Base-by-base conservation (phyloP, 2,329 filamentous ascomycete genomes). In the Drechslera avenae region DNA sequence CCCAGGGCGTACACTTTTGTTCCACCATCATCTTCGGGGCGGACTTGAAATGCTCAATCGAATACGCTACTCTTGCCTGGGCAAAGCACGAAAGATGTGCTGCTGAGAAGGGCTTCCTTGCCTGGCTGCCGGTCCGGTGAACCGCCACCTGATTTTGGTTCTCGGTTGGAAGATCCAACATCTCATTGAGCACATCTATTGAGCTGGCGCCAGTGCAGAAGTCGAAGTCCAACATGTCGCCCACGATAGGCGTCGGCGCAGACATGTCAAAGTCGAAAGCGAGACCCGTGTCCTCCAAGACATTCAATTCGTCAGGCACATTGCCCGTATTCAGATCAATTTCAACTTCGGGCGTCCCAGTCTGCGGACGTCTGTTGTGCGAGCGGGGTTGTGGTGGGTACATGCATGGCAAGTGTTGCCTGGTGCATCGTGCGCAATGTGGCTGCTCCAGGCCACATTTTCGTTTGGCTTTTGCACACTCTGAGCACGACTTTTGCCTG, bases 381-480 rank as follows among this genome's bases (percentile, higher is more conserved):
- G 32, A 12, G 12, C 42, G 34, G 34, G 56, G 57, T 17, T 48
- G 54, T 5, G 52, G 46, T 30, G 64, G 64, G 34, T 84, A 85
- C 4, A 73, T 62, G 66, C 83, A 86, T 0, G 63, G 41, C 1
- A 84, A 64, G 1, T 71, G 68, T 21, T 81, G 76, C 48, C 78
- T 77, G 0, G 69, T 63, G 61, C 83, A 86, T 35, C 83, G 76
- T 13, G 77, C 67, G 58, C 83, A 86, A 10, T 75, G 63, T 2
- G 83, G 83, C 12, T 76, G 63, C 14, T 74, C 75, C 31, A 81
- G 76, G 56, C 83, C 80, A 64, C 83, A 86, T 39, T 79, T 79
- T 12, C 83, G 77, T 66, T 85, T 86, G 18, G 82, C 77, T 59
- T 77, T 79, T 39, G 78, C 82, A 69, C 83, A 86, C 19, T 79